Base-by-base conservation (phyloP, 441 rosid species). In the Rhodomyrtus psidioides region DNA sequence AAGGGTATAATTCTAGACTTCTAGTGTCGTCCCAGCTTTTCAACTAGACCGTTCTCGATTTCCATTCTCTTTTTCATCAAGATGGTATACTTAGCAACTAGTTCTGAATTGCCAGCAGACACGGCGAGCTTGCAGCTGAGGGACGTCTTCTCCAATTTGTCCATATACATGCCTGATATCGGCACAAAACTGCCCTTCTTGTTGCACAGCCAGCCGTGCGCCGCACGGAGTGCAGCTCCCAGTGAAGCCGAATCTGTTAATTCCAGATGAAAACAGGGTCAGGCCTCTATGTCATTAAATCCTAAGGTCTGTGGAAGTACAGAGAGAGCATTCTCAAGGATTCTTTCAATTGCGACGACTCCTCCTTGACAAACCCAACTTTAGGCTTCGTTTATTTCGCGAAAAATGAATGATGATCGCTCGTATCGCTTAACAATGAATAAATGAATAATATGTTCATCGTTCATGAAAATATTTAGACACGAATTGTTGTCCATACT, bases 171-270 rank as follows among this genome's bases (percentile, higher is more conserved):
- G 79, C 81, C 7, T 21, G 99, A 92, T 27, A 96, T 93, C 15
- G 95, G 93, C 75, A 94, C 90, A 51, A 97, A 97, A 76, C 90
- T 92, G 82, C 96, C 98, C 55, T 91, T 92, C 81, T 88, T 90
- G 90, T 84, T 91, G 94, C 99, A 97, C 84, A 95, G 53, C 98
- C 97, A 97, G 76, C 98, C 98, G 53, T 97, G 98, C 12, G 95
- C 98, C 55, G 97, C 98, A 85, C 98, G 95, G 85, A 96, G 86
- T 53, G 98, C 98, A 84, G 96, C 98, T 91, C 98, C 97, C 21
- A 96, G 92, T 14, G 99, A 96, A 83, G 99, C 99, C 15, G 98
- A 96, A 91, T 94, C 99, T 95, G 93, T 70, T 76, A 55, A 81
- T n/a, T 39, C 2, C 9, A 70, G 44, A 82, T 55, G 3, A 82